These are phyloP conservation scores for Articulospora tetracladia DNA, from an alignment of 495 filamentous ascomycete genomes.

Conservation along the genomic window DNA sequence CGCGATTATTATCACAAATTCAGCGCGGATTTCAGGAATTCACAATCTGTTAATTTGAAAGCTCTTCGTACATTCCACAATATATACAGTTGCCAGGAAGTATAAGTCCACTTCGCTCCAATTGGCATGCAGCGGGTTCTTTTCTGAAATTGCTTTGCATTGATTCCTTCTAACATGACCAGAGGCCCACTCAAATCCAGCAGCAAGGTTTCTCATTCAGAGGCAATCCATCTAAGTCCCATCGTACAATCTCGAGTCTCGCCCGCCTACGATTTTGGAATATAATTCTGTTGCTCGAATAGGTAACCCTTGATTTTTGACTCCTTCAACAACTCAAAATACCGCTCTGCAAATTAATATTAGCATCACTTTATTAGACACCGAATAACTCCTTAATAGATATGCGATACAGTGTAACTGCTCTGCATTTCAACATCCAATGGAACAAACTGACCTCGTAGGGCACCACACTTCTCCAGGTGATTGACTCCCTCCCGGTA, in stretches of 20 bases:
- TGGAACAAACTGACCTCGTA: constrained; percentile 73
- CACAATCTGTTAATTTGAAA: not conserved
- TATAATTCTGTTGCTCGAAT: constrained; percentile 88
- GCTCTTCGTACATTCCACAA: not conserved
- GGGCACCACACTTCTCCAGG: constrained; percentile 87
- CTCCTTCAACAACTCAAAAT: constrained; percentile 84
- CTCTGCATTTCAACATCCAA: constrained; percentile 1
- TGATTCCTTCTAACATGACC: not conserved
- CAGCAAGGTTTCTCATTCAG: not conserved
- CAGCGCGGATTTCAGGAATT: too few relatives aligned
- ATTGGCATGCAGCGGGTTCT: not conserved
- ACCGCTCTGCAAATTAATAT: constrained; percentile 62
- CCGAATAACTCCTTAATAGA: not conserved
- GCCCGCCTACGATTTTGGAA: constrained; percentile 38
- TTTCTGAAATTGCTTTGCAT: not conserved
- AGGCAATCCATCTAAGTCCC: not conserved
- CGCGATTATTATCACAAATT: too few relatives aligned
- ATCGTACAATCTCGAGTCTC: not conserved
- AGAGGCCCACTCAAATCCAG: not conserved
- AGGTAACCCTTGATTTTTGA: constrained; percentile 84
- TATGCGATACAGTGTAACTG: not conserved
- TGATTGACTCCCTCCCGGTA: constrained; percentile 92
- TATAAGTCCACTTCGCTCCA: constrained; percentile 1
- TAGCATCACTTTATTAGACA: not conserved
- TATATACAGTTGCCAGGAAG: constrained; percentile 15